Evolutionary conservation across 1,139 yeast species (phyloP), one percentile per base, ranked within the genome.

Genomic region (Nakaseomyces sp.): DNA sequence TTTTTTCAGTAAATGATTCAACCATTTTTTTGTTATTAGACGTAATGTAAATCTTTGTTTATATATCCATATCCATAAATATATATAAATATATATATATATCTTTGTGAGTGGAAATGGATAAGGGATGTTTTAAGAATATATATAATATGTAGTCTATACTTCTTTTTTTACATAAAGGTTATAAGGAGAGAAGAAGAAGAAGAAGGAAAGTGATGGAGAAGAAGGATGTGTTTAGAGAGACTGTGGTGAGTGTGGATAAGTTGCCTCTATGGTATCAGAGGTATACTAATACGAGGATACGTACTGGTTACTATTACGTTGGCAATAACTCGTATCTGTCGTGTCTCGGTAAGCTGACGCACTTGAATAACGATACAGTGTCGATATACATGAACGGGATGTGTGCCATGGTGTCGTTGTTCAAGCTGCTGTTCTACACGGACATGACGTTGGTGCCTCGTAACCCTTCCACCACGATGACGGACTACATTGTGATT

Each of bases 401-500:
- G 6, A 16, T 20, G 3, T 35, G 45, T 1, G 31, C 49, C 1
- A 9, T 46, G 24, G 10, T 44, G 1, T 51, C 45, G 17, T 32
- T 48, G 16, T 24, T 42, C 17, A 28, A 47, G 10, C 42, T 51
- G 20, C 16, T 51, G 10, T 43, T 45, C 20, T 51, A 48, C 37
- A 47, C 54, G 2, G 54, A 51, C 36, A 18, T 48, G 7, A 44
- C 42, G 26, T 26, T 51, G n/a, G 44, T 51, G 32, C 53, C 53
- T 12, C 41, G 28, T 15, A 47, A 36, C 41, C 45, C 48, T 1
- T 45, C 53, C 6, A 50, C 53, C 3, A 51, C 54, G 9, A 51
- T 51, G 54, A 49, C 54, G 7, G 54, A 51, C 33, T 51, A 51
- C 37, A 47, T 51, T 13, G 41, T 50, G 3, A 36, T 51, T 4